Base-by-base conservation (phyloP, 306 rosid genomes). In the Citrullus mucosospermus region DNA sequence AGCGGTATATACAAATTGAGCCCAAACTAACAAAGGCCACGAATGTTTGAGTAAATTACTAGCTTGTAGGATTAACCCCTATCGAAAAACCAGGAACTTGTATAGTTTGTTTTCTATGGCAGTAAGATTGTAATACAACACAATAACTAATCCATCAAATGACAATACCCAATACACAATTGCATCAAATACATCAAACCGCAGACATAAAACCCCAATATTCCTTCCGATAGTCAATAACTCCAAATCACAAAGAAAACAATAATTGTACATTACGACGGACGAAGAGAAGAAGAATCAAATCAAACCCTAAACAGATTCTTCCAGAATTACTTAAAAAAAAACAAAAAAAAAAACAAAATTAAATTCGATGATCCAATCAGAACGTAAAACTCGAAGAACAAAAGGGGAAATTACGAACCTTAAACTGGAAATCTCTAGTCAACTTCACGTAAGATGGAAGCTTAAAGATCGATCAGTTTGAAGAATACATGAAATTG, bases 401-500 rank as follows among this genome's bases (percentile, higher is more conserved):
- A 43, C 8, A 48, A 58, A 25, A 46, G 56, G 61, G 54, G 25
- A 57, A 14, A 77, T 61, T 11, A 11, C 43, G 69, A 43, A 80
- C 83, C 83, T 80, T 51, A 75, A 62, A 57, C 54, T 38, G 57
- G 50, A 56, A 39, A 48, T 71, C 22, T 34, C 65, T 53, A 59
- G 61, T 57, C 77, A 41, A 68, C 77, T 73, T 73, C 13, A 51
- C 44, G 61, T 15, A 7, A 30, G 57, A 46, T 71, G 39, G 1
- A 44, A 71, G 76, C 41, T 44, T 13, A 16, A 73, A 73, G 77
- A 73, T 51, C 17, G 61, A 73, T 50, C 38, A 30, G 77, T 51
- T 17, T 30, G 60, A 30, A 72, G 15, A 51, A 50, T 4, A 30
- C 77, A 51, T 48, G 16, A 28, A 71, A 71, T 3, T 71, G 77